Evolutionary conservation across 1,284 basidiomycete species (phyloP), one percentile per base, ranked within the genome.

Genomic region (Hymenochaete sp.): DNA sequence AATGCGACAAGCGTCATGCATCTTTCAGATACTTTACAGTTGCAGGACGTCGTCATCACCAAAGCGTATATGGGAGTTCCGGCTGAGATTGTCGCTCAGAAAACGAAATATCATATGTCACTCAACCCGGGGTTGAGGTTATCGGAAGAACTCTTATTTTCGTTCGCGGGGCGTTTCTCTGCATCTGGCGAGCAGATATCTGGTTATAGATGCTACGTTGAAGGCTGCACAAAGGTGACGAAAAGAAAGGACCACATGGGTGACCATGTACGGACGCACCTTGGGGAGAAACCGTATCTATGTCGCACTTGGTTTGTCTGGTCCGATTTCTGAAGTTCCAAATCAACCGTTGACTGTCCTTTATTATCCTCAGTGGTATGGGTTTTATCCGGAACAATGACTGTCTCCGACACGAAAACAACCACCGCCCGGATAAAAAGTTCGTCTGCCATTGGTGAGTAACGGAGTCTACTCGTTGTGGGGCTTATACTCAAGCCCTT

Each of bases 371-470:
- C 42, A 82, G 80, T 55, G 60, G 72, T 3, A 67, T 77, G 52
- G 67, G 73, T 10, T 83, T 83, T 62, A 57, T 81, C 46, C 73
- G 80, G 48, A 82, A 79, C 58, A 82, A 83, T 56, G 81, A 83
- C 58, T 80, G 78, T 64, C 82, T 80, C 56, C 71, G 81, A 27
- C 80, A 83, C 51, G 78, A 80, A 58, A 66, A 73, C 16, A 77
- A 73, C 50, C 80, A 84, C 55, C 70, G 65, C 6, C 75, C 74
- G 8, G 58, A 61, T 36, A 71, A 75, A 50, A 79, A 79, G 4
- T 80, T 70, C 52, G 62, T 63, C 24, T 83, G 80, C 51, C 53
- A 66, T 14, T 51, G 49, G 49, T 51, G 22, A 40, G 45, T 27
- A 16, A 21, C 6, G 11, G 4, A 22, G 3, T 32, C 10, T 8